Evolutionary conservation across 2,329 filamentous ascomycete species (phyloP).

Genomic region (Mycosphaerelloides madeirae): DNA sequence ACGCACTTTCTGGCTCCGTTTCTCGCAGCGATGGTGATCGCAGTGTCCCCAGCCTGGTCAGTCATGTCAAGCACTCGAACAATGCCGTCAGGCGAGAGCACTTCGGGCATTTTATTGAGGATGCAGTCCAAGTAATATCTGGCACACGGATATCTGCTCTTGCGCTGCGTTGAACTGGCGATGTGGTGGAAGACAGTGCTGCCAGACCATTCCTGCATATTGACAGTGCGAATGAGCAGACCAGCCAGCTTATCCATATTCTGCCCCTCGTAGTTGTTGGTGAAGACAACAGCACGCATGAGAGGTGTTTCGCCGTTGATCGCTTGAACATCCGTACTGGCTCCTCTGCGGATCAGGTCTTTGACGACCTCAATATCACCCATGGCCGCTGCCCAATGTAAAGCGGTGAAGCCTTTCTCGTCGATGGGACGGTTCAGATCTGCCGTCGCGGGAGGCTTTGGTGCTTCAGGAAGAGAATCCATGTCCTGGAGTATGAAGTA

Average conservation of each 20-base stretch:
- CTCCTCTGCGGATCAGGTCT: constrained; percentile 76
- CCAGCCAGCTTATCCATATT: constrained; percentile 82
- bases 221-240: constrained; percentile 76
- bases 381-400: constrained; percentile 98
- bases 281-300: constrained; percentile 92
- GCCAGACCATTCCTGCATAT: constrained; percentile 71
- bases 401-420: constrained; percentile 81
- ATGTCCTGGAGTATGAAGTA: constrained; percentile 72
- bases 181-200: constrained; percentile 94
- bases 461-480: constrained; percentile 63
- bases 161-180: constrained; percentile 77
- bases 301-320: constrained; percentile 73
- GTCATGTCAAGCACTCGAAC: constrained; percentile 74
- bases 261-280: constrained; percentile 91
- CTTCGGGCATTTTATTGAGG: constrained; percentile 78
- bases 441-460: constrained; percentile 78
- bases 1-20: constrained; percentile 77
- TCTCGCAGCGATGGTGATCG: constrained; percentile 78
- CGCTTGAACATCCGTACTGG: constrained; percentile 64
- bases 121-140: constrained; percentile 92
- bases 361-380: constrained; percentile 89
- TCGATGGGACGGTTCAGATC: constrained; percentile 91
- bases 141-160: constrained; percentile 81
- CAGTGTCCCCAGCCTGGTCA: constrained; percentile 85
- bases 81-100: constrained; percentile 69